Base-by-base conservation (phyloP, 371 early-diverging fungal species). In the Gilbertella persicaria region DNA sequence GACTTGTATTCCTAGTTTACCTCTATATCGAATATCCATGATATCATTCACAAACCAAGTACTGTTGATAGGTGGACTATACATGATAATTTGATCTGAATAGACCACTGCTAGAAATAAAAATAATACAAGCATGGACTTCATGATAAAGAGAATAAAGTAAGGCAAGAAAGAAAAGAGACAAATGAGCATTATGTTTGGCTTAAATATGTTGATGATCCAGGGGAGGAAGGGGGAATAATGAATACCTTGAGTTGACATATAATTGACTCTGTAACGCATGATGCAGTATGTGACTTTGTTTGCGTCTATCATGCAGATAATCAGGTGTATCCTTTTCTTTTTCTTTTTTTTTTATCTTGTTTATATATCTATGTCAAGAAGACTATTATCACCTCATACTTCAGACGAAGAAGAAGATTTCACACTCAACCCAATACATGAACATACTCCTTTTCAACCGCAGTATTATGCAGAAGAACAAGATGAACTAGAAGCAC, bases 401-500 rank as follows among this genome's bases (percentile, higher is more conserved):
- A 55, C 55, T 10, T 40, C 36, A 3, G 55, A 55, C 10, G 55
- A 55, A 4, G 64, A 64, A 7, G 65, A 64, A 24, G 65, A 64
- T 21, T 60, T 56, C 20, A 55, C 48, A 6, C 35, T 65, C 10
- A 50, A 52, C 25, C 49, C 46, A 24, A 53, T 64, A 12, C 47
- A 54, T 24, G 39, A 41, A 46, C 37, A 52, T 24, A 60, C 61
- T 8, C 50, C 56, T 3, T 42, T 19, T 25, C 9, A 5, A 28
- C 28, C 9, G 28, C 28, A 28, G 9, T 28, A 28, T 28, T 9
- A 28, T 4, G 8, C 7, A 16, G 23, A 29, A 14, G 58, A 60
- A 25, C 50, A 53, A 24, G 55, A 63, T 42, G 76, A 78, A 38
- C 66, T 77, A 23, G 82, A 83, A 54, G 86, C 78, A 40, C 83